Evolutionary conservation across 2,329 filamentous ascomycete genomes (phyloP).

Genomic region (Purpureocillium lavendulum): DNA sequence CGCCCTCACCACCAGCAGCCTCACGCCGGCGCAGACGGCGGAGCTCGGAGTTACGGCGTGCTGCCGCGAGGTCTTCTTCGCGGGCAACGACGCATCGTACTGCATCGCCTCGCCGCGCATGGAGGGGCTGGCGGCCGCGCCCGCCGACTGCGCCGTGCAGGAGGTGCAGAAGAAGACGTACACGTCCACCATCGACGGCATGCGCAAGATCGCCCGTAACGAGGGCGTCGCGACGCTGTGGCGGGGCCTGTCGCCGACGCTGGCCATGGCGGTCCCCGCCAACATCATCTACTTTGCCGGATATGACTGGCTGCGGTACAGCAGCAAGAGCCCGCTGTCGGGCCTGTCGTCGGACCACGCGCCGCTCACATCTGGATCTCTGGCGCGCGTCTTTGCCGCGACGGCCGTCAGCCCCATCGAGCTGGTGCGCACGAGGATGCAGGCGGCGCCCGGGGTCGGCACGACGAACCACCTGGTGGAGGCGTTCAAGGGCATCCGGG

Average conservation of each 20-base stretch:
- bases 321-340: conserved; percentile 63
- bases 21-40: conserved; percentile 62
- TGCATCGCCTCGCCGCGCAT: conserved; percentile 65
- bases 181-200: conserved; percentile 82
- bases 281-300: conserved; percentile 99
- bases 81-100: conserved; percentile 73
- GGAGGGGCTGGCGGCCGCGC: conserved; percentile 33
- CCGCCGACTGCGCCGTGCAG: conserved; percentile 74
- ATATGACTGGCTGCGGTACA: conserved; percentile 86
- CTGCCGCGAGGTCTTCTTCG: conserved; percentile 95
- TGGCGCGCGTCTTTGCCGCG: conserved; percentile 73
- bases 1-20: conserved; percentile 45
- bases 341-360: conserved; percentile 60
- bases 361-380: conserved; percentile 71
- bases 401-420: conserved; percentile 83
- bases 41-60: conserved; percentile 90
- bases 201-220: conserved; percentile 90
- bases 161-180: conserved; percentile 77
- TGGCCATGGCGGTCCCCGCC: conserved; percentile 87
- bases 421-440: conserved; percentile 86
- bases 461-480: conserved; percentile 65
- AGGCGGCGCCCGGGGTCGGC: conserved; percentile 57
- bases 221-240: conserved; percentile 83
- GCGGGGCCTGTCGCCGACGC: conserved; percentile 87
- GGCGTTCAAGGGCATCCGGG: conserved; percentile 65